phyloP scores from a whole-genome alignment of 257 asterid genomes.

The Solanum pimpinellifolium region DNA sequence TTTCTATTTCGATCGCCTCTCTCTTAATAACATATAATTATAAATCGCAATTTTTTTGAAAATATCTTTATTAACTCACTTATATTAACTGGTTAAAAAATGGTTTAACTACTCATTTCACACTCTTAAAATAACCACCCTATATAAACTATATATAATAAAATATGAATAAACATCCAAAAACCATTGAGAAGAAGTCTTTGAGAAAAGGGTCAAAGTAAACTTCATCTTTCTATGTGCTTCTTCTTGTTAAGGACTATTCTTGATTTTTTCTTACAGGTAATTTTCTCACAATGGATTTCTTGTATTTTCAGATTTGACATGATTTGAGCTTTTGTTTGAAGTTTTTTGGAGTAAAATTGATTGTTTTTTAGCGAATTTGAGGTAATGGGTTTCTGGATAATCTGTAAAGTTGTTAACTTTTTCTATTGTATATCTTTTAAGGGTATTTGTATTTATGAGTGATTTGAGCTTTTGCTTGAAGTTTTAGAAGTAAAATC shows the following conservation, averaged over 20 bases:
- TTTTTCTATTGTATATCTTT: neutral
- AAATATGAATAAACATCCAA: neutral
- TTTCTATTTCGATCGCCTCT: accelerated
- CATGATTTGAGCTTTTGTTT: neutral
- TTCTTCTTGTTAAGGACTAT: neutral
- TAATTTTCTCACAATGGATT: neutral
- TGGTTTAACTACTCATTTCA: neutral
- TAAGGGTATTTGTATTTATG: neutral
- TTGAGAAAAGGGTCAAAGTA: neutral
- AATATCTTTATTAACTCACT: neutral
- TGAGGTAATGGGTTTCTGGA: constrained; percentile 11
- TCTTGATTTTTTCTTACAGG: neutral
- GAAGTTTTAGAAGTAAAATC: neutral
- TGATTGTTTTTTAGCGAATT: constrained; percentile 17
- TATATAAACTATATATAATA: neutral
- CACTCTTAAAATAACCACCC: neutral
- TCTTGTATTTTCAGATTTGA: neutral
- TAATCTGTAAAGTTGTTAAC: constrained; percentile 1
- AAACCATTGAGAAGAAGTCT: neutral
- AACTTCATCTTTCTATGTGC: neutral
- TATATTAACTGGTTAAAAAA: accelerated
- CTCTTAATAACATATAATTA: neutral
- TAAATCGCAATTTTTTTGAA: too few species aligned
- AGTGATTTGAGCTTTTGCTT: neutral
- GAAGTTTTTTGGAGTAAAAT: neutral